These are phyloP conservation scores for Clarkia xantiana DNA, from an alignment of 345 rosid genomes.

Conservation along the genomic window DNA sequence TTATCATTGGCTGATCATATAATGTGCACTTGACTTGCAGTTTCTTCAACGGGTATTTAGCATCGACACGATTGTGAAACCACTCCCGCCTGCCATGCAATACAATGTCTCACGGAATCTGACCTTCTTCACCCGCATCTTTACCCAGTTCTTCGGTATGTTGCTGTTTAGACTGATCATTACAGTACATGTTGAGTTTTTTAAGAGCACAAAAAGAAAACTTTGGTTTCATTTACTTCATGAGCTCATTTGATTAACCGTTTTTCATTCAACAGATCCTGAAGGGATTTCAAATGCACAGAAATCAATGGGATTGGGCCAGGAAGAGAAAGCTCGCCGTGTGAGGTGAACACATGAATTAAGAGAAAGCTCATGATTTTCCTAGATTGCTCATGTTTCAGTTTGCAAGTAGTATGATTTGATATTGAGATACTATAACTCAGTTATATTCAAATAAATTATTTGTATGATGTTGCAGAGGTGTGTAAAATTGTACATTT, in stretches of 20 bases:
- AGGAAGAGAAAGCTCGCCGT: constrained; percentile 74
- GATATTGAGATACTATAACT: background rate
- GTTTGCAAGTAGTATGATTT: background rate
- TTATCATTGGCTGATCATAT: too few species aligned
- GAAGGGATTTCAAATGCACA: constrained; percentile 94
- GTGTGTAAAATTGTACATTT: too few species aligned
- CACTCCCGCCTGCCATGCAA: constrained; percentile 87
- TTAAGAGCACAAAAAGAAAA: too few species aligned
- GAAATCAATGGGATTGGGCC: constrained; percentile 86
- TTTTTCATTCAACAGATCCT: constrained; percentile 40
- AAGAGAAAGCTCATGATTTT: background rate
- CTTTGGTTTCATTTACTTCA: too few species aligned
- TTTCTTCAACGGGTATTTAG: constrained; percentile 82
- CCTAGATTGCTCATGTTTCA: background rate
- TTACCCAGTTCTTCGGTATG: constrained; percentile 96
- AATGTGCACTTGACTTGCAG: constrained; percentile 22
- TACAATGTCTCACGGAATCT: constrained; percentile 81
- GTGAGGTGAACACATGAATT: constrained; percentile 29
- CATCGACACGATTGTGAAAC: constrained; percentile 88
- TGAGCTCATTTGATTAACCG: too few species aligned
- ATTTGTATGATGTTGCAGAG: too few species aligned
- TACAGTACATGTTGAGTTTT: too few species aligned
- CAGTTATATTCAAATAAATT: background rate
- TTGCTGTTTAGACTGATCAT: background rate
- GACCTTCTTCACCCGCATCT: constrained; percentile 90